Conservation (phyloP, 1,284 basidiomycete genomes). For the Sanghuangporus baumii region DNA sequence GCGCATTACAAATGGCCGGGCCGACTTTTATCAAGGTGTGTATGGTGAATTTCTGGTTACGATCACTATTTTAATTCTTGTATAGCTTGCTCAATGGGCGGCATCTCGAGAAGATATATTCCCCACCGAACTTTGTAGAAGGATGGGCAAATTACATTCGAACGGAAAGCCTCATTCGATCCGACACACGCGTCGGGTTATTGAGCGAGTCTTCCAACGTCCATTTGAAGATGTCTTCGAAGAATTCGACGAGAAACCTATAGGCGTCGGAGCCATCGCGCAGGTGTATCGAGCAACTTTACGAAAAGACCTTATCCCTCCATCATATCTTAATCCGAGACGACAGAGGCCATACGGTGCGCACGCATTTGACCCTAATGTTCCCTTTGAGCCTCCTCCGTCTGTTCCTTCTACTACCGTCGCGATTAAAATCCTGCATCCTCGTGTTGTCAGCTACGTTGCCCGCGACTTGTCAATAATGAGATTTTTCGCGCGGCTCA, state of each 20-base stretch:
- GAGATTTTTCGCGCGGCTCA: slow-evolving; percentile 81
- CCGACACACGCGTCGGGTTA: slow-evolving; percentile 74
- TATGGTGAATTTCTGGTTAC: slow-evolving; percentile 14
- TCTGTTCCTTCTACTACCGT: slow-evolving; percentile 77
- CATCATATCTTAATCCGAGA: slow-evolving; percentile 68
- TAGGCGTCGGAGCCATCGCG: slow-evolving; percentile 97
- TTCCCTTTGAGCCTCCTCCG: slow-evolving; percentile 55
- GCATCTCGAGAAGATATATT: slow-evolving; percentile 94
- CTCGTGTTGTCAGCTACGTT: slow-evolving; percentile 77
- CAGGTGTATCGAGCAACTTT: slow-evolving; percentile 90
- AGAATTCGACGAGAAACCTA: slow-evolving; percentile 81
- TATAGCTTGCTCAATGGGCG: slow-evolving; percentile 95
- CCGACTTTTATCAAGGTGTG: slow-evolving; percentile 95
- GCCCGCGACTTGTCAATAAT: slow-evolving; percentile 90
- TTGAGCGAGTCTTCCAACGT: slow-evolving; percentile 80
- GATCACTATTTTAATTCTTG: slow-evolving; percentile 1
- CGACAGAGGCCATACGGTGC: slow-evolving; percentile 45
- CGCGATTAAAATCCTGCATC: slow-evolving; percentile 96
- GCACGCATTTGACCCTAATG: slow-evolving; percentile 46
- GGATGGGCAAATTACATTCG: slow-evolving; percentile 86
- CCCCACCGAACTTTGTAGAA: slow-evolving; percentile 85
- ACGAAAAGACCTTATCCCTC: slow-evolving; percentile 78
- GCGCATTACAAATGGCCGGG: slow-evolving; percentile 90
- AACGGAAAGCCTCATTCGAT: slow-evolving; percentile 83
- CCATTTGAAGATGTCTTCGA: slow-evolving; percentile 90